Evolutionary conservation across 371 early-diverging fungal genomes (phyloP), one percentile per base, ranked within the genome.

Genomic region (Syncephalastrum contaminatum): DNA sequence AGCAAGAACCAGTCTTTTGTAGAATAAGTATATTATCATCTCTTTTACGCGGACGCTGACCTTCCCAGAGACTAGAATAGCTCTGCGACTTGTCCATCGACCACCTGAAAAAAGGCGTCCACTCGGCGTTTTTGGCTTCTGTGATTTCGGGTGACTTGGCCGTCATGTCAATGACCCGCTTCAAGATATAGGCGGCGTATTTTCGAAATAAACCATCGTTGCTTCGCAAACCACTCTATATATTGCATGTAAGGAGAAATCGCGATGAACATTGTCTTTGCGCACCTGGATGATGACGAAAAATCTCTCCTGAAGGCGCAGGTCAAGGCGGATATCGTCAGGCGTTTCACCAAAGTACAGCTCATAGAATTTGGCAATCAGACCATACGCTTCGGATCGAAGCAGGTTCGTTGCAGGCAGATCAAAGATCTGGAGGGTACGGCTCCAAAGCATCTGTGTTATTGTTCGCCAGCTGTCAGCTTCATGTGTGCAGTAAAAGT

Each of bases 1-100:
- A 83, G 55, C 15, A 82, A 54, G 51, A 82, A 82, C 71, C 79
- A 84, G 21, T 86, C 84, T 30, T 30, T 30, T 30, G 12, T 12
- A 8, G 36, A 8, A 10, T 30, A 30, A 30, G 36, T 2, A 30
- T 30, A 30, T 30, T 30, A 30, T 12, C 36, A 30, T 30, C 10
- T 30, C 36, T 12, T 30, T 8, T 30, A 30, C 36, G 5, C 10
- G 8, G 12, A 30, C 2, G 36, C 36, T 30, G 10, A 30, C 36
- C 36, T 18, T 80, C 73, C 85, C 83, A 86, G 22, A 70, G 48
- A 4, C 63, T 60, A 0, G 51, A 20, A 22, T 64, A 77, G 0
- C 48, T 45, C 27, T 72, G 48, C 0, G 73, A 57, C 12, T 63
- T 39, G 10, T 50, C 63, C 3, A 30, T 8, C 1, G 59, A 57